phyloP scores from a whole-genome alignment of 2,329 filamentous ascomycete genomes.

The Fusarium abutilonis region DNA sequence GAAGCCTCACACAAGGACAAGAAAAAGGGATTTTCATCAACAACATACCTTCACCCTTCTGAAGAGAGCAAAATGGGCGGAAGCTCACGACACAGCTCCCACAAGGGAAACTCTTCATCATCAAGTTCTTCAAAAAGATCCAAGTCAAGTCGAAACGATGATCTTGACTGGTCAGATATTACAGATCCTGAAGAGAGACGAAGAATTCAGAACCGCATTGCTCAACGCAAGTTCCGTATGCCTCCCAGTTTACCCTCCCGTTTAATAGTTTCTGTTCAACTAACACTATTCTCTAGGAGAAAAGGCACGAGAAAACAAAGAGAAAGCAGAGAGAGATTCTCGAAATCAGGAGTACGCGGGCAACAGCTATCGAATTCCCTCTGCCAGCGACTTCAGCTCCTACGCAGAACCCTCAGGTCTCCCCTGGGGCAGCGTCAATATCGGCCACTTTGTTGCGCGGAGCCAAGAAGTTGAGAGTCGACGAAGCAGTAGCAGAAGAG shows the following conservation, averaged over 20 bases:
- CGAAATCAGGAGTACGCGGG: constrained; percentile 72
- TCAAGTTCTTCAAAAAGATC: constrained; percentile 50
- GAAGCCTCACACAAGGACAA: constrained; percentile 19
- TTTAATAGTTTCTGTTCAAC: too few relatives aligned
- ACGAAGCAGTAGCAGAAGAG: constrained; percentile 54
- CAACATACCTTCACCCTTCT: constrained; percentile 13
- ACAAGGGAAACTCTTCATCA: constrained; percentile 45
- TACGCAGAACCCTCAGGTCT: constrained; percentile 69
- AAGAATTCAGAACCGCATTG: constrained; percentile 79
- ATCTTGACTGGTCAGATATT: constrained; percentile 74
- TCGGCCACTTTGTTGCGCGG: constrained; percentile 63
- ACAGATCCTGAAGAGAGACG: constrained; percentile 76
- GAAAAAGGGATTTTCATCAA: constrained; percentile 29
- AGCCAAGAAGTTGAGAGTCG: constrained; percentile 62
- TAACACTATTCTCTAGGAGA: constrained; percentile 62
- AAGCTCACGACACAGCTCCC: constrained; percentile 40
- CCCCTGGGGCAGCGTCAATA: constrained; percentile 76
- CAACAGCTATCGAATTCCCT: constrained; percentile 70
- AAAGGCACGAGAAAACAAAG: constrained; percentile 73
- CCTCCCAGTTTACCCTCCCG: neutral
- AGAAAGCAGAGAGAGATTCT: constrained; percentile 69
- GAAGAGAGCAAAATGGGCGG: constrained; percentile 37
- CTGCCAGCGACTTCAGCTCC: constrained; percentile 63
- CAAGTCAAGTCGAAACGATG: constrained; percentile 55
- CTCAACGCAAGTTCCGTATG: constrained; percentile 80